These are phyloP conservation scores for Candida glucosophila DNA, from an alignment of 1,139 yeast genomes.

Conservation along the genomic window DNA sequence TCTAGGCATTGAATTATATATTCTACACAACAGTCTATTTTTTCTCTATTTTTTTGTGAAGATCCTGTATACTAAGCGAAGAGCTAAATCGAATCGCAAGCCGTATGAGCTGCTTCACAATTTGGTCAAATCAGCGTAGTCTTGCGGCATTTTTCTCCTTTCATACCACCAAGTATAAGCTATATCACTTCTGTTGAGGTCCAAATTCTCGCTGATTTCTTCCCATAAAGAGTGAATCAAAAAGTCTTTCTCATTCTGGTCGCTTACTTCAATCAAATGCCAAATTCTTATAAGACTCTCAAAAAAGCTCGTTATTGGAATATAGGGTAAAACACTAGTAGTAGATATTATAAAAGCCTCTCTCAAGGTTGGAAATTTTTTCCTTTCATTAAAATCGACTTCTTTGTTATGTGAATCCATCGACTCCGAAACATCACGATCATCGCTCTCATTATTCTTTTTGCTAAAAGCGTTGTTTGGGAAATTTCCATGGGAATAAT, in stretches of 20 bases:
- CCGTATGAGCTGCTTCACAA: no score
- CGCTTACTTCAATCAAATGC: slow-evolving; percentile 30
- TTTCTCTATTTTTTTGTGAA: no score
- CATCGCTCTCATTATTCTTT: slow-evolving; percentile 33
- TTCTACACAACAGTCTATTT: no score
- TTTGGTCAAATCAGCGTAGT: no score
- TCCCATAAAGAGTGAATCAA: slow-evolving; percentile 28
- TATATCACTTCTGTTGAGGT: slow-evolving; percentile 50
- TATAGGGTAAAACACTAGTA: slow-evolving; percentile 46
- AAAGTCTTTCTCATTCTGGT: slow-evolving; percentile 22
- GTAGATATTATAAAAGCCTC: slow-evolving; percentile 44
- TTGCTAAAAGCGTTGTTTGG: slow-evolving; percentile 12
- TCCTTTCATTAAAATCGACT: slow-evolving; percentile 18
- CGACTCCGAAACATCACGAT: slow-evolving; percentile 29
- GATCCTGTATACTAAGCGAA: no score
- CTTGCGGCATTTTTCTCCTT: slow-evolving; percentile 9
- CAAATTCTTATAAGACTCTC: slow-evolving; percentile 43
- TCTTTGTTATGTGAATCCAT: slow-evolving; percentile 15
- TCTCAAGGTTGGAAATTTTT: slow-evolving; percentile 35
- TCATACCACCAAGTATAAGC: slow-evolving; percentile 66
- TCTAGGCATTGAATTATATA: slow-evolving; percentile 85
- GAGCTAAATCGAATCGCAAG: no score
- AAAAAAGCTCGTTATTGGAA: slow-evolving; percentile 35
- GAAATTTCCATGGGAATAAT: slow-evolving; percentile 10
- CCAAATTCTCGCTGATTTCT: slow-evolving; percentile 39